Evolutionary conservation across 495 filamentous ascomycete genomes (phyloP).

Genomic region (Lasiosphaeris hirsuta): DNA sequence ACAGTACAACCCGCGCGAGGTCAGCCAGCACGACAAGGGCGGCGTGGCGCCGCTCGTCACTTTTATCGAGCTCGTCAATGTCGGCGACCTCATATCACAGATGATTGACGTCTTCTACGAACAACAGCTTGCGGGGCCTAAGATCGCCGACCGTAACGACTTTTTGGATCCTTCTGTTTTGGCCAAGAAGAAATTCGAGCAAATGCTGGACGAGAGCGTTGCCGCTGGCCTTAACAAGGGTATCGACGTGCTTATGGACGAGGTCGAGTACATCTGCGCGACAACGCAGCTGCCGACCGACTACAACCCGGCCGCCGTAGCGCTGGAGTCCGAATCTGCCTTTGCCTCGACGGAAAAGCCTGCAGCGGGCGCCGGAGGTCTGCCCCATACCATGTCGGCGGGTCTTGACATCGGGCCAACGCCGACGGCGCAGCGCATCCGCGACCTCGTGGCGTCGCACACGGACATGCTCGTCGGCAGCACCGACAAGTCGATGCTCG

Average conservation of each 20-base stretch:
- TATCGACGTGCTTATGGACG: slow-evolving; percentile 97
- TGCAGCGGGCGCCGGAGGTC: not conserved
- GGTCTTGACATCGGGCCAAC: slow-evolving; percentile 76
- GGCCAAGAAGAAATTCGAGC: slow-evolving; percentile 97
- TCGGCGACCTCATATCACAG: slow-evolving; percentile 96
- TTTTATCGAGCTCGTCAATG: slow-evolving; percentile 96
- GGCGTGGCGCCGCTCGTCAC: slow-evolving; percentile 91
- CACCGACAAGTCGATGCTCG: slow-evolving; percentile 94
- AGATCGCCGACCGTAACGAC: slow-evolving; percentile 87
- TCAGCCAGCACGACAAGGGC: slow-evolving; percentile 61
- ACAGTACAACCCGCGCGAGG: slow-evolving; percentile 85
- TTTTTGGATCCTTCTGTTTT: slow-evolving; percentile 87
- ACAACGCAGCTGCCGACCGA: slow-evolving; percentile 83
- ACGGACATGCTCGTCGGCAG: slow-evolving; percentile 88
- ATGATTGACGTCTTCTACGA: slow-evolving; percentile 99
- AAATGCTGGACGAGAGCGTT: slow-evolving; percentile 96
- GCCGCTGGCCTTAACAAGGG: slow-evolving; percentile 95
- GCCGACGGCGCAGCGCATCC: slow-evolving; percentile 69
- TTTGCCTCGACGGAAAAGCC: slow-evolving; percentile 10
- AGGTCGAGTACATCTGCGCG: slow-evolving; percentile 92
- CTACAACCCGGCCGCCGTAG: slow-evolving; percentile 69
- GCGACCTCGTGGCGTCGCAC: slow-evolving; percentile 82
- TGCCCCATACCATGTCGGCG: not conserved
- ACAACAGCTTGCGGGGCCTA: slow-evolving; percentile 79
- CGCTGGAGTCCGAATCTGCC: slow-evolving; percentile 33